Evolutionary conservation across 345 rosid genomes (phyloP).

Genomic region (Ceriops zippeliana): DNA sequence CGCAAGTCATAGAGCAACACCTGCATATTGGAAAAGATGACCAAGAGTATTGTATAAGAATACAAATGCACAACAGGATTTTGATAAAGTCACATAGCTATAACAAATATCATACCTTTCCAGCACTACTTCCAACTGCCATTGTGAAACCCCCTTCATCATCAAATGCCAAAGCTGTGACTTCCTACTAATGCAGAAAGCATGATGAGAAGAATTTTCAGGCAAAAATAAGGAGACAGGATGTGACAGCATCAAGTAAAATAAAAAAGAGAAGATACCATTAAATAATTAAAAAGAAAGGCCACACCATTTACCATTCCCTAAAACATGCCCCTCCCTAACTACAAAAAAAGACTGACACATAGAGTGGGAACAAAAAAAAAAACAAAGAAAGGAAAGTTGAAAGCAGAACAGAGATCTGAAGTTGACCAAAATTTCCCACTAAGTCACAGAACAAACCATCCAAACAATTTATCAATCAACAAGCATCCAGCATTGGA

Average conservation of each 20-base stretch:
- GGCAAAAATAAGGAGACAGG: not conserved
- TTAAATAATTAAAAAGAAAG: not conserved
- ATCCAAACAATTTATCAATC: not conserved
- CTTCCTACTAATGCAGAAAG: constrained; percentile 52
- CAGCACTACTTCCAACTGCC: constrained; percentile 87
- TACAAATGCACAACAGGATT: not conserved
- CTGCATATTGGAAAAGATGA: constrained; percentile 38
- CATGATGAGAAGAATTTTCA: constrained; percentile 2
- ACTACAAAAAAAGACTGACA: too few relatives aligned
- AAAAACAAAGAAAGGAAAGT: not conserved
- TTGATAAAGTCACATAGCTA: not conserved
- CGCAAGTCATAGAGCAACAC: constrained; percentile 88
- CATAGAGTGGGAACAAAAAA: not conserved
- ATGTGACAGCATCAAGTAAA: not conserved
- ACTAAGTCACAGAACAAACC: not conserved
- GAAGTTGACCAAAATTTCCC: not conserved
- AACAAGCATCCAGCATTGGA: not conserved
- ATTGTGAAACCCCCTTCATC: constrained; percentile 70
- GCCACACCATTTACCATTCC: not conserved
- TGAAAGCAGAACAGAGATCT: not conserved
- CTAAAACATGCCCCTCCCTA: not conserved
- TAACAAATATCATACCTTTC: constrained; percentile 58
- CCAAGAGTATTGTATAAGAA: not conserved
- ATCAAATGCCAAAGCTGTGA: constrained; percentile 83
- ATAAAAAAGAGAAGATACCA: not conserved